A percentile compares a stretch with the other conserved stretches of the same genome.
Conservation (phyloP, 148 eudicot species). For the Silene conica region DNA sequence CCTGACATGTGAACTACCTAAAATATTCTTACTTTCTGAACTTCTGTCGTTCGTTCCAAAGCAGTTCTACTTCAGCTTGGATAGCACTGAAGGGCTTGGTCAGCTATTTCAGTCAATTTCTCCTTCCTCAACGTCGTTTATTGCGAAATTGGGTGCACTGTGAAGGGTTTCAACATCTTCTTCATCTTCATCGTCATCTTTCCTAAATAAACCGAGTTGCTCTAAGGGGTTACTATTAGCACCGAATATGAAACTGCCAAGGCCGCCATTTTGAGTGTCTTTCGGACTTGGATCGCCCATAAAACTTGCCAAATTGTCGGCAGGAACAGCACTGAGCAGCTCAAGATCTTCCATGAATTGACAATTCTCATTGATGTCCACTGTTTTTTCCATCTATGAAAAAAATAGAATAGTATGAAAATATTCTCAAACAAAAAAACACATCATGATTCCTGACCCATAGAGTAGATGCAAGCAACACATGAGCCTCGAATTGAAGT, state of each 20-base stretch:
- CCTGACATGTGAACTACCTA: too few species aligned
- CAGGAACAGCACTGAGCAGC: constrained; percentile 58
- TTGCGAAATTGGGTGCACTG: constrained; percentile 25
- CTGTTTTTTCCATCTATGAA: constrained; percentile 90
- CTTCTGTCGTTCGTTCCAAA: constrained; percentile 5
- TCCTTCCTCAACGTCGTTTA: constrained; percentile 57
- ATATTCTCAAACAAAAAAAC: too few species aligned
- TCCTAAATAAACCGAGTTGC: constrained; percentile 87
- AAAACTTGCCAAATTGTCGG: constrained; percentile 43
- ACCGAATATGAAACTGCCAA: constrained; percentile 73
- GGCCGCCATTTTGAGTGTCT: constrained; percentile 39
- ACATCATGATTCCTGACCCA: too few species aligned
- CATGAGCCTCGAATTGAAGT: too few species aligned
- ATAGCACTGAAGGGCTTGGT: not conserved
- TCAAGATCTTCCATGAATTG: constrained; percentile 78
- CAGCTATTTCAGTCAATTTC: constrained; percentile 50
- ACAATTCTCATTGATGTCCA: constrained; percentile 71
- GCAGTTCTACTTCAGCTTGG: constrained; percentile 6
- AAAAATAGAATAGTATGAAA: not conserved
- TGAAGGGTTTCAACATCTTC: constrained; percentile 51
- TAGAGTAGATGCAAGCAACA: too few species aligned
- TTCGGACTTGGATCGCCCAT: constrained; percentile 49
- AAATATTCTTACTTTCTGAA: not conserved
- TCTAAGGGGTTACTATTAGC: constrained; percentile 79
- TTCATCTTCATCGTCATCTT: constrained; percentile 75